Evolutionary conservation across 208 protist species (phyloP), one percentile per base, ranked within the genome.

Genomic region (Strigomonas galati): DNA sequence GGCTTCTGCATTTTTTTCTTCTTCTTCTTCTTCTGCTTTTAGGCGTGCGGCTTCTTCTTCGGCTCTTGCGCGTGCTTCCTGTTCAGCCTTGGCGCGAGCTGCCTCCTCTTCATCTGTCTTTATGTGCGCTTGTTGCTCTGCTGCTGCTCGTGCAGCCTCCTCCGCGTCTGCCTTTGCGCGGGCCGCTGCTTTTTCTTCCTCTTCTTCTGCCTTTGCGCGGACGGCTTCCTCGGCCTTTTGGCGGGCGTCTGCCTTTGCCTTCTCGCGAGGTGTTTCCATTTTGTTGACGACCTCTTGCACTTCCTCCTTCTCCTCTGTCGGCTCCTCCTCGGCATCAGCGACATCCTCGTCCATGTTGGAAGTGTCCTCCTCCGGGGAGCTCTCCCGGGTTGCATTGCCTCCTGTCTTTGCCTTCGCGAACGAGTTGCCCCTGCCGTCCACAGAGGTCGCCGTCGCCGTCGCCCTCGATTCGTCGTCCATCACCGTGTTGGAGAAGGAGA

Each of bases 161-260:
- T 37, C 32, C 32, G n/a, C 23, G 58, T 54, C 28, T 37, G 48
- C 48, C 14, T 30, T 49, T 31, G 5, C 44, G 44, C 31, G 48
- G 17, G 61, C 61, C 37, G 37, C 37, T 55, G 6, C 49, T 48
- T 23, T n/a, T 21, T 19, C 31, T 23, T 4, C 49, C 32, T 67
- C 62, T 30, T 67, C 62, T 12, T 32, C 46, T 31, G 30, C 63
- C 37, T 51, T 51, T 5, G 52, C 52, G 21, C 19, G 49, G 21
- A 43, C 62, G 19, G 3, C 58, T 24, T 57, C 21, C 24, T 30
- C 53, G 4, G 21, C 53, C 5, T 7, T 30, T 31, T 6, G 14
- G 5, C 24, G 31, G 17, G 44, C 26, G 24, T 49, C 58, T 3
- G 46, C 37, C 35, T 9, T 27, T 7, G 58, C 35, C 30, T 3